These are phyloP conservation scores for Xylariaceae sp. DNA, from an alignment of 2,329 filamentous ascomycete genomes.

Conservation along the genomic window DNA sequence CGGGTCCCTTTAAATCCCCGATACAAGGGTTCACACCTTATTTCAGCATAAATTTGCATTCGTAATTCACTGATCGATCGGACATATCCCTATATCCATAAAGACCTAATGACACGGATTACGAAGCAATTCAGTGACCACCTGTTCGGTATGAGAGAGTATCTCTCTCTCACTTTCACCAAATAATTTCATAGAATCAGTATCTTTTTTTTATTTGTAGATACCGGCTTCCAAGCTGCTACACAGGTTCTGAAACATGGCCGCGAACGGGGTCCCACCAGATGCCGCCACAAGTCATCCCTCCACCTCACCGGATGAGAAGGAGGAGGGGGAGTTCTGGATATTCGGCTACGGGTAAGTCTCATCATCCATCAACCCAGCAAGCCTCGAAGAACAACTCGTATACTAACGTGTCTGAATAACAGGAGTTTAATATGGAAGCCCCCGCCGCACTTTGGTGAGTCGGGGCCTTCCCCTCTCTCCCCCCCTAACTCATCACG, in stretches of 20 bases:
- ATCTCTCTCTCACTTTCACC: too few relatives aligned
- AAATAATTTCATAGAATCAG: too few relatives aligned
- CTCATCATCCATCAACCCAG: background rate
- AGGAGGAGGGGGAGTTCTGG: constrained; percentile 72
- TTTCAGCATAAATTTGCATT: background rate
- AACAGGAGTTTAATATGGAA: constrained; percentile 93
- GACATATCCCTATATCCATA: background rate
- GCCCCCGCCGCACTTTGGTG: constrained; percentile 92
- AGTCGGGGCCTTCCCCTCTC: constrained; percentile 10
- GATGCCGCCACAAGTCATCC: constrained; percentile 18
- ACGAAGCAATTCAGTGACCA: too few relatives aligned
- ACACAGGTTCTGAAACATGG: constrained; percentile 12
- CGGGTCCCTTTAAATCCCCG: background rate
- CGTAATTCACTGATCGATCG: background rate
- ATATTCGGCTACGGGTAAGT: constrained; percentile 91
- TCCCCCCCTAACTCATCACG: background rate
- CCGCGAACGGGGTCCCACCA: constrained; percentile 17
- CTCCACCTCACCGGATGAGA: constrained; percentile 38
- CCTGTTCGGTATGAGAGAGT: too few relatives aligned
- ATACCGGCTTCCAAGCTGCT: background rate
- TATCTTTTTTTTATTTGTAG: background rate
- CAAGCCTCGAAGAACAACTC: background rate
- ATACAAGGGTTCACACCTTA: background rate
- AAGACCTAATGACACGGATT: background rate
- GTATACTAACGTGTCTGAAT: constrained; percentile 4